A percentile compares a stretch with the other conserved stretches of the same genome.
These are phyloP conservation scores for Trichoderma harzianum DNA, from an alignment of 2,329 filamentous ascomycete genomes.

Conservation along the genomic window DNA sequence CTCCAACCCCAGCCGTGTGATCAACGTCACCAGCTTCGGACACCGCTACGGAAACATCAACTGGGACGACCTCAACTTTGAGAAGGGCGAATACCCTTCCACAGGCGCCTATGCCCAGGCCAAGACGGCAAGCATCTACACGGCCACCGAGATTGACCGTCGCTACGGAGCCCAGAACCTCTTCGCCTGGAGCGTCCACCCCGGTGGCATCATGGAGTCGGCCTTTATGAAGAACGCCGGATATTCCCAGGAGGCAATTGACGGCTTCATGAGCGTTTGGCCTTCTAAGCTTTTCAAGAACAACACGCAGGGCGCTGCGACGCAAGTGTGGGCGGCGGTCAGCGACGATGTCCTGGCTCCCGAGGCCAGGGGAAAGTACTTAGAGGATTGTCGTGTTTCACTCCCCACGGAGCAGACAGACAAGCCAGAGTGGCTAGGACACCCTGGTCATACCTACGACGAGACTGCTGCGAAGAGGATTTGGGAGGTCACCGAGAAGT, in stretches of 20 bases:
- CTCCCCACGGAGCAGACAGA: background rate
- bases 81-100: background rate
- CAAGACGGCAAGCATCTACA: constrained; percentile 40
- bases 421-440: background rate
- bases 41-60: constrained; percentile 36
- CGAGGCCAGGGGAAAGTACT: constrained; percentile 36
- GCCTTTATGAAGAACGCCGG: constrained; percentile 1
- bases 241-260: background rate
- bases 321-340: constrained; percentile 41
- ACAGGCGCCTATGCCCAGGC: constrained; percentile 38
- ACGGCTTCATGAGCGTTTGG: background rate
- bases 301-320: constrained; percentile 45
- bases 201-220: constrained; percentile 38
- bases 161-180: constrained; percentile 41
- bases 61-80: constrained; percentile 36
- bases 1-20: constrained; percentile 7
- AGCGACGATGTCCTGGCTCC: constrained; percentile 34
- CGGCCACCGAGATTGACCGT: constrained; percentile 47
- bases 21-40: constrained; percentile 12
- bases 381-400: constrained; percentile 30
- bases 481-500: constrained; percentile 8
- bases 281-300: constrained; percentile 11
- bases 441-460: constrained; percentile 16
- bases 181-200: constrained; percentile 42
- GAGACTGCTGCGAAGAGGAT: constrained; percentile 10